These are phyloP conservation scores for Pseudogymnoascus verrucosus DNA, from an alignment of 2,329 filamentous ascomycete genomes.

Conservation along the genomic window DNA sequence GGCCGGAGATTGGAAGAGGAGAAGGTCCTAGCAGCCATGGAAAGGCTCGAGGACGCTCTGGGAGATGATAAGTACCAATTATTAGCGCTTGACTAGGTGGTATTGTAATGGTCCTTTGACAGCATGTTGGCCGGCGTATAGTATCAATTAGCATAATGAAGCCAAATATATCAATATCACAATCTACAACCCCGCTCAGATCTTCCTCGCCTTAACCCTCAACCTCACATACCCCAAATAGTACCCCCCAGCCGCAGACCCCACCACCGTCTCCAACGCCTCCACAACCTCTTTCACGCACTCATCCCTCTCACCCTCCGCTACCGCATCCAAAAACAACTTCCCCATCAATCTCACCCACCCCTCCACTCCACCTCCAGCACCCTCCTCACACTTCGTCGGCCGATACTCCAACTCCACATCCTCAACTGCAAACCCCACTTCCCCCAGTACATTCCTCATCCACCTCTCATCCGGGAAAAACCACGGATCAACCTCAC, in stretches of 20 bases:
- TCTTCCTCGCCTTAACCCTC: slow-evolving; percentile 39
- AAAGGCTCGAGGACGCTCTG: slow-evolving; percentile 66
- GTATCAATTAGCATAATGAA: neutral
- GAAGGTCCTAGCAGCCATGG: slow-evolving; percentile 77
- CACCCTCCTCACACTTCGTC: slow-evolving; percentile 46
- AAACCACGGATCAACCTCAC: slow-evolving; percentile 57
- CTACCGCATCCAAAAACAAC: slow-evolving; percentile 47
- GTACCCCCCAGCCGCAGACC: slow-evolving; percentile 48
- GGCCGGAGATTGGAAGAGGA: slow-evolving; percentile 76
- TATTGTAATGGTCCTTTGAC: neutral
- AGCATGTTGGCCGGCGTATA: neutral
- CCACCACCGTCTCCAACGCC: slow-evolving; percentile 47
- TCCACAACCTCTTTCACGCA: slow-evolving; percentile 47
- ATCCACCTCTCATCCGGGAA: slow-evolving; percentile 60
- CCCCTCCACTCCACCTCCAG: slow-evolving; percentile 52
- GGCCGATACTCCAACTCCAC: slow-evolving; percentile 58
- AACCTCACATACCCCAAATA: slow-evolving; percentile 49
- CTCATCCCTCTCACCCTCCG: slow-evolving; percentile 40
- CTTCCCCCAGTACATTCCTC: slow-evolving; percentile 30
- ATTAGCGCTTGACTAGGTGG: slow-evolving; percentile 32
- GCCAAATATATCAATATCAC: neutral
- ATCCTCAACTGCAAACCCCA: slow-evolving; percentile 32
- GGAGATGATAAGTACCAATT: slow-evolving; percentile 47
- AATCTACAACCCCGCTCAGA: slow-evolving; percentile 4
- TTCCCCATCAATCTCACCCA: slow-evolving; percentile 60